Evolutionary conservation across 2,329 filamentous ascomycete genomes (phyloP).

Genomic region (Sclerotinia nivalis): DNA sequence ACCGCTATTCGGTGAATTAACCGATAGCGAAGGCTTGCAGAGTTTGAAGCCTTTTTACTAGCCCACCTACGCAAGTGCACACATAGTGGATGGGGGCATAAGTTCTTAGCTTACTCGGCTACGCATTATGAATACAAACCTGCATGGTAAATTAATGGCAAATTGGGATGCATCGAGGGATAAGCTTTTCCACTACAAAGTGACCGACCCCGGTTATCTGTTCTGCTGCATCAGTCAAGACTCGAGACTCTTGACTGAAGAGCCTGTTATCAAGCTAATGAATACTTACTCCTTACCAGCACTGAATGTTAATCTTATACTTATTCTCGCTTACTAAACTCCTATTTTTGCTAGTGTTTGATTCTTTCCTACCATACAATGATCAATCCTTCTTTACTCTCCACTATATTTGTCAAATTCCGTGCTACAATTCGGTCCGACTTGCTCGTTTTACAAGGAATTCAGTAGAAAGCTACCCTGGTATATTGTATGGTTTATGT

Average conservation of each 20-base stretch:
- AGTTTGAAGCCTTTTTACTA: not conserved
- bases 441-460: conserved; percentile 19
- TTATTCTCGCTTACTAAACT: not conserved
- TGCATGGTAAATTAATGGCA: not conserved
- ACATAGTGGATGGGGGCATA: not conserved
- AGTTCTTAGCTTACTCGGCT: not conserved
- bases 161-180: not conserved
- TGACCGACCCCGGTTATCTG: not conserved
- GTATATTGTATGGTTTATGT: conserved; percentile 8
- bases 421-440: conserved; percentile 24
- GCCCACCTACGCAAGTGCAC: conserved; percentile 11
- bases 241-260: not conserved
- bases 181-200: not conserved
- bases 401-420: not conserved
- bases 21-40: conserved; percentile 7
- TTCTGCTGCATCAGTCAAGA: not conserved
- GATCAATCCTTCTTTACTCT: too few relatives aligned
- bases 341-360: too few relatives aligned
- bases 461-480: conserved; percentile 12
- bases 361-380: not conserved
- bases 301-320: not conserved
- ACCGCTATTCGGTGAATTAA: conserved; percentile 10
- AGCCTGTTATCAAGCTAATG: conserved; percentile 2
- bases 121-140: not conserved
- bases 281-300: not conserved